These are phyloP conservation scores for Candida odintsovae DNA, from an alignment of 805 yeast species.

Conservation along the genomic window DNA sequence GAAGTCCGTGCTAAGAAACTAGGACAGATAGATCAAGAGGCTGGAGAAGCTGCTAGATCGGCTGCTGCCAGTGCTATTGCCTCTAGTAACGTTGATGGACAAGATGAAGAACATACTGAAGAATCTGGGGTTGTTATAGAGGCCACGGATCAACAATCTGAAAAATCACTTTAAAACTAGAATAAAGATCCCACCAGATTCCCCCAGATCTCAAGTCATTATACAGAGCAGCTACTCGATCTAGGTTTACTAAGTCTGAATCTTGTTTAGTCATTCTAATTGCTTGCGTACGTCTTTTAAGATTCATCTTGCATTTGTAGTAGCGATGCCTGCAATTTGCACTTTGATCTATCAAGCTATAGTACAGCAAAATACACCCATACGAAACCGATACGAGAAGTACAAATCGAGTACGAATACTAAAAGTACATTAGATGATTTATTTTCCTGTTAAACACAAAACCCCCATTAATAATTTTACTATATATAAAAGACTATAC, in stretches of 20 bases:
- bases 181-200: too few species aligned
- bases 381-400: too few species aligned
- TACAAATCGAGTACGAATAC: not conserved
- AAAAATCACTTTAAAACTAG: not conserved
- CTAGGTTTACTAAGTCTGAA: not conserved
- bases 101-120: not conserved
- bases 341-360: too few species aligned
- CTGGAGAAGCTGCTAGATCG: slow-evolving; percentile 10
- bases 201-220: too few species aligned
- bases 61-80: not conserved
- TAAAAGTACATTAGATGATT: slow-evolving; percentile 10
- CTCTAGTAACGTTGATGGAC: not conserved
- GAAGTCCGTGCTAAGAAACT: slow-evolving; percentile 15
- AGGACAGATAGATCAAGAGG: slow-evolving; percentile 11
- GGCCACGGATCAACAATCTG: not conserved
- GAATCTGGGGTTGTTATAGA: not conserved
- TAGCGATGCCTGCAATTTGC: too few species aligned
- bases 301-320: too few species aligned
- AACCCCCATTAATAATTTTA: slow-evolving; percentile 19
- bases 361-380: too few species aligned
- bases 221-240: too few species aligned
- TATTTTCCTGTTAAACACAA: slow-evolving; percentile 20
- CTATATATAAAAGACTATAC: slow-evolving; percentile 19
- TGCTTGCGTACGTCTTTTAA: too few species aligned
- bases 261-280: too few species aligned